These are phyloP conservation scores for Aspergillus sp. DNA, from an alignment of 2,329 filamentous ascomycete genomes.

Conservation along the genomic window DNA sequence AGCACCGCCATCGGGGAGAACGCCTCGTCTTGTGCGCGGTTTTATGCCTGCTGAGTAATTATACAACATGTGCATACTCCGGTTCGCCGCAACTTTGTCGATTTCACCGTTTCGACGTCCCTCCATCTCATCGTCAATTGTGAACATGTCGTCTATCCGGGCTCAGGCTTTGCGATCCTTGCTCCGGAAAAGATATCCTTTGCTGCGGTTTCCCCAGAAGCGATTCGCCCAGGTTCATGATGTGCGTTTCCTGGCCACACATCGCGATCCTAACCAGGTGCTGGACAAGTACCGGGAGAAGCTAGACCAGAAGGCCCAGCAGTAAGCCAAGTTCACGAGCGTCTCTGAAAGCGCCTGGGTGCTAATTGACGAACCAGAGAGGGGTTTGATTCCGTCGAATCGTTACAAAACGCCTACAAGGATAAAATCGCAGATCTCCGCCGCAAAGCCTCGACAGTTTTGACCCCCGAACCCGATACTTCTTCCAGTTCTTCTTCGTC, in stretches of 20 bases:
- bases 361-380: conserved; percentile 54
- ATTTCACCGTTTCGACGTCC: no score
- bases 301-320: conserved; percentile 69
- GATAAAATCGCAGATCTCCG: conserved; percentile 70
- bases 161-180: conserved; percentile 45
- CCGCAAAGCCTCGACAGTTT: conserved; percentile 54
- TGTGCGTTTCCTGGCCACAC: conserved; percentile 79
- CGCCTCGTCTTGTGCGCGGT: no score
- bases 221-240: conserved; percentile 90
- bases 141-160: conserved; percentile 44
- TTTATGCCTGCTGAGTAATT: no score
- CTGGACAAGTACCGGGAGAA: conserved; percentile 82
- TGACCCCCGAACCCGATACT: conserved; percentile 37
- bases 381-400: conserved; percentile 52
- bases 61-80: no score
- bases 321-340: conserved; percentile 35
- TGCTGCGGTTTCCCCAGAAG: conserved; percentile 48
- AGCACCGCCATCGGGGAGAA: neutral
- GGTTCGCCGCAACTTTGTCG: no score
- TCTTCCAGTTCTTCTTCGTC: conserved; percentile 23
- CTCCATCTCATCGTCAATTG: no score
- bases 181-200: conserved; percentile 20
- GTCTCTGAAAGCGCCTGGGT: neutral
- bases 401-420: conserved; percentile 70
- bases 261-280: conserved; percentile 56